A percentile compares a stretch with the other conserved stretches of the same genome.
phyloP scores from a whole-genome alignment of 2,329 filamentous ascomycete species.

The Aspergillus novofumigatus region DNA sequence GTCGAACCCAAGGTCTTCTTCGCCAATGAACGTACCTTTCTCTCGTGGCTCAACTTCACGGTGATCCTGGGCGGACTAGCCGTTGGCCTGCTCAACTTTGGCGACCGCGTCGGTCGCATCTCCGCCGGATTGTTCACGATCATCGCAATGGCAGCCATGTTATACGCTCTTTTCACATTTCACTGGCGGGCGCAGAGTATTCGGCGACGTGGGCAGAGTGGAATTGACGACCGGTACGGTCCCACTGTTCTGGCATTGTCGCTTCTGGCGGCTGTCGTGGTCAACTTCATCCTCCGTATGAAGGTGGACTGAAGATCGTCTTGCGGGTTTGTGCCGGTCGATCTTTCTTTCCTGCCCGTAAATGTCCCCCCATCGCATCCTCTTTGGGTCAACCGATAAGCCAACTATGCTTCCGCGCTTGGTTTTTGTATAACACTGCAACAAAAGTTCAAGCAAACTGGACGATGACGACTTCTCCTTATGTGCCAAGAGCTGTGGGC shows the following conservation, averaged over 20 bases:
- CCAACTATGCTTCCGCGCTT: background rate
- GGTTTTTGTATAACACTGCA: background rate
- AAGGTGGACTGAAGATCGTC: constrained; percentile 15
- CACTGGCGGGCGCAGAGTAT: constrained; percentile 97
- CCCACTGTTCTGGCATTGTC: constrained; percentile 87
- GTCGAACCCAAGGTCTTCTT: constrained; percentile 99
- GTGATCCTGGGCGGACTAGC: constrained; percentile 95
- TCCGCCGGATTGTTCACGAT: constrained; percentile 89
- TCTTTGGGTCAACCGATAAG: background rate
- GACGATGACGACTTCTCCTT: background rate
- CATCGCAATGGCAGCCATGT: constrained; percentile 91
- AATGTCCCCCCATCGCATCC: background rate
- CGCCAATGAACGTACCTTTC: constrained; percentile 98
- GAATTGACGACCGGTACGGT: constrained; percentile 94
- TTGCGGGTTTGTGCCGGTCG: background rate
- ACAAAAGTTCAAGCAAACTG: background rate
- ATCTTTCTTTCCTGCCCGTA: background rate
- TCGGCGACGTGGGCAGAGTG: constrained; percentile 81
- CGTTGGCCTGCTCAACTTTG: constrained; percentile 96
- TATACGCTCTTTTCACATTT: constrained; percentile 91
- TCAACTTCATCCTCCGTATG: constrained; percentile 83
- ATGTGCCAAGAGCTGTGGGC: background rate
- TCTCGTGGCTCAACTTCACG: constrained; percentile 99
- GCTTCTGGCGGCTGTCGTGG: constrained; percentile 80
- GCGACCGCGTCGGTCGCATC: constrained; percentile 89